Evolutionary conservation across 345 rosid genomes (phyloP).

Genomic region (Salix arbutifolia): DNA sequence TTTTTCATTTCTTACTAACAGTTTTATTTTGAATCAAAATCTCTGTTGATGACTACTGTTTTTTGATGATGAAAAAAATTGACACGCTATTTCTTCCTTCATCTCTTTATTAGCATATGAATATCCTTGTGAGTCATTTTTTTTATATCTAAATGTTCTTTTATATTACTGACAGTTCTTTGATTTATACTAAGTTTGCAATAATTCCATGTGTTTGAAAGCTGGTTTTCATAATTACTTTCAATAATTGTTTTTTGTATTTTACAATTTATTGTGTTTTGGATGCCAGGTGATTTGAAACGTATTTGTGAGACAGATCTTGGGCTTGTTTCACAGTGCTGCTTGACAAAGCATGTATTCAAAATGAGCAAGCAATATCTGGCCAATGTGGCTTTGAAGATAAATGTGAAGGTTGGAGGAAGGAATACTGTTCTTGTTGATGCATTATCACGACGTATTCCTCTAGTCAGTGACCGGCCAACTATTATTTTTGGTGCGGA

Average conservation of each 20-base stretch:
- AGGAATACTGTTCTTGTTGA: slow-evolving; percentile 94
- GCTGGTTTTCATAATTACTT: background rate
- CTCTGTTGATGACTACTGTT: background rate
- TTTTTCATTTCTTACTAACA: background rate
- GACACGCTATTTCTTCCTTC: background rate
- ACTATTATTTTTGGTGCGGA: slow-evolving; percentile 99
- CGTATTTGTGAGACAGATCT: slow-evolving; percentile 98
- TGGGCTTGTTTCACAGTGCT: slow-evolving; percentile 95
- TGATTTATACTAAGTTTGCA: background rate
- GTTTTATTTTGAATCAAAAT: background rate
- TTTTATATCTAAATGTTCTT: background rate
- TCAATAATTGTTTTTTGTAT: background rate
- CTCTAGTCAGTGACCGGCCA: slow-evolving; percentile 89
- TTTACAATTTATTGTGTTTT: background rate
- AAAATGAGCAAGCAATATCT: slow-evolving; percentile 82
- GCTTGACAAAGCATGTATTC: slow-evolving; percentile 85
- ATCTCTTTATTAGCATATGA: background rate
- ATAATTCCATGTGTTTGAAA: background rate
- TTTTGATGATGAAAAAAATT: background rate
- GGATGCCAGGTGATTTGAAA: slow-evolving; percentile 80
- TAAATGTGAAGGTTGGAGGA: slow-evolving; percentile 98
- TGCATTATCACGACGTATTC: slow-evolving; percentile 87
- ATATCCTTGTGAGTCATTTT: background rate
- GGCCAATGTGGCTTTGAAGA: slow-evolving; percentile 92
- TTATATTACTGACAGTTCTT: background rate